Evolutionary conservation across 768 basidiomycete species (phyloP).

Genomic region (Rickenella mellea): DNA sequence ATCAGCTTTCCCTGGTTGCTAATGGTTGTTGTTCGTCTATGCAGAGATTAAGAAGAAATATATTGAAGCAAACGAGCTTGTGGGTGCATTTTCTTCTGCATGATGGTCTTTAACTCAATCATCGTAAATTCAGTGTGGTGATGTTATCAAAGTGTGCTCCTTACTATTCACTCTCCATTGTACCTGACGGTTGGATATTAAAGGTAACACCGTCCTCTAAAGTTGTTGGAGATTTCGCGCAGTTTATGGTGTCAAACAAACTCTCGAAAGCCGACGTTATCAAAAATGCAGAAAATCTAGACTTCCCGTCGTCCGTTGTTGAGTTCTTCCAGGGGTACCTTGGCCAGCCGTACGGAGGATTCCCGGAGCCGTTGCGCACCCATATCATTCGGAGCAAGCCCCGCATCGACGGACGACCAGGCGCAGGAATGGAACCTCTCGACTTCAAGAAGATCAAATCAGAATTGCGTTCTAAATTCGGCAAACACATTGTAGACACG

Average conservation of each 20-base stretch:
- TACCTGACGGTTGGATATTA: slow-evolving; percentile 1
- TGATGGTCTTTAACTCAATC: slow-evolving; percentile 3
- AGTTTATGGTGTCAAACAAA: slow-evolving; percentile 97
- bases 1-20: background rate
- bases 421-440: slow-evolving; percentile 75
- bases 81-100: slow-evolving; percentile 26
- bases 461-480: slow-evolving; percentile 87
- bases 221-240: slow-evolving; percentile 98
- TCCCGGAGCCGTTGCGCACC: slow-evolving; percentile 93
- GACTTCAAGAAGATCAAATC: slow-evolving; percentile 96
- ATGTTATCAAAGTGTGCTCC: slow-evolving; percentile 74
- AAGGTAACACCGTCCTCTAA: slow-evolving; percentile 98
- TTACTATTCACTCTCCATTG: background rate
- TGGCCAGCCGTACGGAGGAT: slow-evolving; percentile 95
- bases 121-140: slow-evolving; percentile 61
- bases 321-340: slow-evolving; percentile 99
- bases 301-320: slow-evolving; percentile 95
- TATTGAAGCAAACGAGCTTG: slow-evolving; percentile 93
- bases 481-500: slow-evolving; percentile 85
- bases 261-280: slow-evolving; percentile 82
- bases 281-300: slow-evolving; percentile 77
- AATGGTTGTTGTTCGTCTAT: slow-evolving; percentile 5
- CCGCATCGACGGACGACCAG: slow-evolving; percentile 90
- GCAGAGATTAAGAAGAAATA: slow-evolving; percentile 96
- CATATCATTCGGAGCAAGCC: slow-evolving; percentile 89